These are phyloP conservation scores for Colletotrichum simmondsii DNA, from an alignment of 2,329 filamentous ascomycete genomes.

Conservation along the genomic window DNA sequence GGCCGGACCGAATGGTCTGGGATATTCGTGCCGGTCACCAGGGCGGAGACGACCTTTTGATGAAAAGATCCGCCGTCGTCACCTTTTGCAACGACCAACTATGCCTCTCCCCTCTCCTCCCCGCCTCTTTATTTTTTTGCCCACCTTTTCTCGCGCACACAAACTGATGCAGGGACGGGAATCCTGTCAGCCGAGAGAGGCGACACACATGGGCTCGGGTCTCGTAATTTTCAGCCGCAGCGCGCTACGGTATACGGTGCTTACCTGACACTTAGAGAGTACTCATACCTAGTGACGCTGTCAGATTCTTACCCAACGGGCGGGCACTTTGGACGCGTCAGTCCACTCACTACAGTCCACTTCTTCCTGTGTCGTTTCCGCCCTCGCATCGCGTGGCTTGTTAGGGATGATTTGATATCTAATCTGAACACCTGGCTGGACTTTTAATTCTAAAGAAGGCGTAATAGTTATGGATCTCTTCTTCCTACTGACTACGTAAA, in stretches of 20 bases:
- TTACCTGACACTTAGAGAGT: background rate
- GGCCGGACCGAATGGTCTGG: background rate
- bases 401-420: background rate
- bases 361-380: background rate
- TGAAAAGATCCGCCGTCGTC: background rate
- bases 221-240: conserved; percentile 21
- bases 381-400: background rate
- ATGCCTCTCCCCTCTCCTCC: background rate
- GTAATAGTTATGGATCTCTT: background rate
- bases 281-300: background rate
- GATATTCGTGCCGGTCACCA: background rate
- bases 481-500: background rate
- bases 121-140: background rate
- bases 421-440: background rate
- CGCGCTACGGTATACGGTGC: conserved; percentile 12
- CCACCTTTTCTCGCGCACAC: background rate
- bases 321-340: background rate
- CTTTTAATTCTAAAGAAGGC: background rate
- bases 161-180: background rate
- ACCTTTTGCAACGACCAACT: background rate
- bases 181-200: background rate
- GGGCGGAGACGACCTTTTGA: background rate
- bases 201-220: background rate
- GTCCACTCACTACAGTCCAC: background rate
- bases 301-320: background rate